Conservation (phyloP, 164 flowering plant genomes). For the Houttuynia cordata region DNA sequence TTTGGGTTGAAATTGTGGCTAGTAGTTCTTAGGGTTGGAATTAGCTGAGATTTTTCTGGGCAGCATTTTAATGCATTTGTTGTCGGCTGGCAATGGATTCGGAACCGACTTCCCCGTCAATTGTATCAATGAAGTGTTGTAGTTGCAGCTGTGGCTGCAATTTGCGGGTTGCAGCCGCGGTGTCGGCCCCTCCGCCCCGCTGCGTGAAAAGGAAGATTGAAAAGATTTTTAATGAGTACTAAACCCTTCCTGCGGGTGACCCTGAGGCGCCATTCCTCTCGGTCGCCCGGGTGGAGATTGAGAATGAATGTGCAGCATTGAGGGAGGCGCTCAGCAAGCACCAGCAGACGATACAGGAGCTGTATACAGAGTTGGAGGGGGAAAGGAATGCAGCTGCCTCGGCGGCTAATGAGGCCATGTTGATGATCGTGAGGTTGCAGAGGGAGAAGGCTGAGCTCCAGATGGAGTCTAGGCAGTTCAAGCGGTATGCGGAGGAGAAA, state of each 20-base stretch:
- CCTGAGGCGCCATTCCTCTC: conserved; percentile 15
- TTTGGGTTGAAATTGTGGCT: too few relatives aligned
- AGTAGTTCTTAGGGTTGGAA: background rate
- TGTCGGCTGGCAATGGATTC: conserved; percentile 26
- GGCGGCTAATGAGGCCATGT: conserved; percentile 97
- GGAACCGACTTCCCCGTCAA: conserved; percentile 16
- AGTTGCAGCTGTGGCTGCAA: conserved; percentile 51
- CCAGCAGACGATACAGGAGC: conserved; percentile 58
- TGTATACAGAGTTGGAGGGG: conserved; percentile 66
- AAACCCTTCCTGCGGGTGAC: background rate
- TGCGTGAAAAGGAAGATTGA: conserved; percentile 66
- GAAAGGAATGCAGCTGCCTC: conserved; percentile 85
- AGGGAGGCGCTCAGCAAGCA: conserved; percentile 70
- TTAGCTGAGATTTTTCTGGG: background rate
- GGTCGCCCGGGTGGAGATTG: conserved; percentile 56
- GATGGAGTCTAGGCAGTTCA: conserved; percentile 83
- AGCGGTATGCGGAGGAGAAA: conserved; percentile 87
- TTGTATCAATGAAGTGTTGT: conserved; percentile 33
- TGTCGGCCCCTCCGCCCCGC: conserved; percentile 10
- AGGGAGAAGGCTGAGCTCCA: conserved; percentile 88
- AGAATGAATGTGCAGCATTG: conserved; percentile 63
- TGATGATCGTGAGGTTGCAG: conserved; percentile 91
- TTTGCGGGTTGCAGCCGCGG: background rate
- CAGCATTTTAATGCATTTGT: background rate
- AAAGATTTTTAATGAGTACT: conserved; percentile 25